Conservation (phyloP, 441 rosid genomes). For the Sinapis alba region DNA sequence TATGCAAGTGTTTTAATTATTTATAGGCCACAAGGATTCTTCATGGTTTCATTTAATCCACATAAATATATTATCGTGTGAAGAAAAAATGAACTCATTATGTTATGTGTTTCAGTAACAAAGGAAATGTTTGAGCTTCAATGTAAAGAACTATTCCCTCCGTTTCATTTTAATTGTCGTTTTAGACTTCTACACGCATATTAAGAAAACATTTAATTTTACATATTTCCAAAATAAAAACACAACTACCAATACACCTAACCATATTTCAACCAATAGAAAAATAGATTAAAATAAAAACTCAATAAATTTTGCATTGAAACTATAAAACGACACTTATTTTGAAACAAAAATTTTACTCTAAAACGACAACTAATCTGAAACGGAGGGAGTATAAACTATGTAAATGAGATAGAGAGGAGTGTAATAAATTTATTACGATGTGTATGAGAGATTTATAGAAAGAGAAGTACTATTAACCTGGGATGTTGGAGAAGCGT, state of each 20-base stretch:
- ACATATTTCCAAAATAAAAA: no score
- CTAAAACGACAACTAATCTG: no score
- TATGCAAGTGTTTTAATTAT: not conserved
- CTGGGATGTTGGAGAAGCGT: constrained; percentile 23
- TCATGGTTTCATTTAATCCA: constrained; percentile 11
- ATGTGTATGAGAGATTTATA: not conserved
- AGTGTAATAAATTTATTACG: not conserved
- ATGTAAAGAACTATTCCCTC: not conserved
- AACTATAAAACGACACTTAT: no score
- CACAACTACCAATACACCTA: no score
- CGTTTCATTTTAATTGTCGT: no score
- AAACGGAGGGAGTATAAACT: no score
- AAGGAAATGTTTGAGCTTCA: constrained; percentile 6
- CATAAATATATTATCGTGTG: not conserved
- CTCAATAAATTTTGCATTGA: no score
- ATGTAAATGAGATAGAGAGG: not conserved
- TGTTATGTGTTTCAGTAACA: not conserved
- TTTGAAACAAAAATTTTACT: no score
- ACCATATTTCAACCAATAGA: no score
- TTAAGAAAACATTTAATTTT: no score
- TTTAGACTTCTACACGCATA: no score
- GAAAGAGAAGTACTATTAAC: constrained; percentile 5
- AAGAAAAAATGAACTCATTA: not conserved
- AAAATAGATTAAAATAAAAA: no score
- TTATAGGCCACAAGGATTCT: not conserved